Evolutionary conservation across 2,329 filamentous ascomycete genomes (phyloP), one percentile per base, ranked within the genome.

Genomic region (Cercospora nicotianae): DNA sequence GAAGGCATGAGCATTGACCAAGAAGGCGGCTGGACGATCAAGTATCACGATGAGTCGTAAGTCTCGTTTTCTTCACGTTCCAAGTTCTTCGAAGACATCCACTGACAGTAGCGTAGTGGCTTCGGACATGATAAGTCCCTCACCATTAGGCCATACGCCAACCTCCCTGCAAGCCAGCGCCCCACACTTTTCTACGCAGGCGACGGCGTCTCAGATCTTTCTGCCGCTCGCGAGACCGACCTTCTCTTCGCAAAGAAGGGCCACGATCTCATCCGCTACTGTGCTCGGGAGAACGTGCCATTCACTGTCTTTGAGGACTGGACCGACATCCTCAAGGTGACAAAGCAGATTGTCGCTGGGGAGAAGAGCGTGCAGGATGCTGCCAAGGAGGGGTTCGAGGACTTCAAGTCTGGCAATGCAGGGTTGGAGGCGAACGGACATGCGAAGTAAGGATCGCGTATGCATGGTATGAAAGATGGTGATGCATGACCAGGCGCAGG

Each of bases 81-180:
- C 5, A n/a, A 18, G 2, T 51, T 16, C 23, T 9, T 45, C 2
- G 8, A 10, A 60, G n/a, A 20, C 36, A 5, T 6, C 9, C 31
- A 36, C 53, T 67, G 42, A 67, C 53, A 12, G 12, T 3, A 10
- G 8, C 7, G 3, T 70, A 92, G 91, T 77, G 86, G 89, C 67
- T 96, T 96, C 75, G 95, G 95, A n/a, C 95, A 99, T 78, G 94
- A 99, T 85, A 99, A 99, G 87, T 94, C 90, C 28, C 84, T 94
- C 64, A 92, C 95, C 78, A 93, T 99, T 75, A 89, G 92, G 72
- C 93, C 93, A 62, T 98, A 98, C 81, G 90, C 90, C 2, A 84
- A 88, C 28, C 84, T 96, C 53, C 89, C 92, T 0, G 84, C 84
- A 13, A 79, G 83, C 33, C 81, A 91, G 75, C 86, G 93, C 51